phyloP scores from a whole-genome alignment of 2,329 filamentous ascomycete genomes.

The Aaosphaeria pasadenensis region DNA sequence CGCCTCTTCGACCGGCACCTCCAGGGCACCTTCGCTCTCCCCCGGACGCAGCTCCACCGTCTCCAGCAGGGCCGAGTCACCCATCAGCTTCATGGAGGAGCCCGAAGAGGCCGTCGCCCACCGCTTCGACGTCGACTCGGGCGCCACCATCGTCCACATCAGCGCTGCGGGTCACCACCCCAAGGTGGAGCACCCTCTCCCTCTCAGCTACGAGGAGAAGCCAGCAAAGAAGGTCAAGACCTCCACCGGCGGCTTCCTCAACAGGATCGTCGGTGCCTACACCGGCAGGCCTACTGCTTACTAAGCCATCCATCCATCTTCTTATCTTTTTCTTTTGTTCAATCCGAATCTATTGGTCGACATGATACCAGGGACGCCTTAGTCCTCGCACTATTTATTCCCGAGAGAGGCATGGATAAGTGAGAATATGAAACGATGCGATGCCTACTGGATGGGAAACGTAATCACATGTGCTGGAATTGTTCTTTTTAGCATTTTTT shows the following conservation, averaged over 20 bases:
- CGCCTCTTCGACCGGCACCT: slow-evolving; percentile 34
- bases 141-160: slow-evolving; percentile 45
- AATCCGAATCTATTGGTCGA: slow-evolving; percentile 1
- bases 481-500: no score
- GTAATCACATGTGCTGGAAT: slow-evolving; percentile 3
- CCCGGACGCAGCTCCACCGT: slow-evolving; percentile 41
- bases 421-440: slow-evolving; percentile 12
- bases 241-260: slow-evolving; percentile 35
- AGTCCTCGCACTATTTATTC: slow-evolving; percentile 9
- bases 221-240: slow-evolving; percentile 40
- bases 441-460: slow-evolving; percentile 21
- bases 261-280: slow-evolving; percentile 30
- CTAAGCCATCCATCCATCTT: slow-evolving; percentile 13
- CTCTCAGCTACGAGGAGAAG: slow-evolving; percentile 36
- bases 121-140: slow-evolving; percentile 42
- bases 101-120: slow-evolving; percentile 30
- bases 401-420: slow-evolving; percentile 3
- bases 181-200: slow-evolving; percentile 34
- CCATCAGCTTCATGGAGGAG: slow-evolving; percentile 33
- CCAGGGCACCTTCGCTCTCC: slow-evolving; percentile 50
- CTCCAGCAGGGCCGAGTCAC: slow-evolving; percentile 31
- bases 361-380: slow-evolving; percentile 7
- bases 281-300: slow-evolving; percentile 25
- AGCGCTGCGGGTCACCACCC: slow-evolving; percentile 24
- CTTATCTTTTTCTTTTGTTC: slow-evolving; percentile 24